Evolutionary conservation across 176 grass and related monocot genomes (phyloP).

Genomic region (Raddia distichophylla): DNA sequence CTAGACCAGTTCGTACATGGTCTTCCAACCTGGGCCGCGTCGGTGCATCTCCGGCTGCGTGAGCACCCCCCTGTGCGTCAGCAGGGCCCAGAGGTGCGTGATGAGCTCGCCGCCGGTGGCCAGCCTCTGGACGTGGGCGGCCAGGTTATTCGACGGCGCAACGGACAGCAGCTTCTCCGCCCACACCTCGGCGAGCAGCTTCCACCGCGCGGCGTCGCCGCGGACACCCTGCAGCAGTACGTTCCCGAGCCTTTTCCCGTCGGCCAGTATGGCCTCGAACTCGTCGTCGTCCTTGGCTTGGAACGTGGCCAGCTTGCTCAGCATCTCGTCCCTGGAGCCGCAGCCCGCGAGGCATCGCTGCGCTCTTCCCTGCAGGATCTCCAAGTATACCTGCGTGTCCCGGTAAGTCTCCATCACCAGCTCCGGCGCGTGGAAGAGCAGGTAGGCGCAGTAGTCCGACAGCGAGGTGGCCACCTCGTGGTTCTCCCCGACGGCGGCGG

Average conservation of each 20-base stretch:
- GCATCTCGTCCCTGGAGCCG: background rate
- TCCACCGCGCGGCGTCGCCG: too few relatives aligned
- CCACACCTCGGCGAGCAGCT: background rate
- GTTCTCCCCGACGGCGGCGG: background rate
- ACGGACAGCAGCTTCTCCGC: background rate
- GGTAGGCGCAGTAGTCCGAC: slow-evolving; percentile 20
- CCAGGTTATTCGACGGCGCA: background rate
- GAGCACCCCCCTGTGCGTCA: too few relatives aligned
- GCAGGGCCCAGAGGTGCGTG: too few relatives aligned
- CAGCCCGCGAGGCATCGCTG: background rate
- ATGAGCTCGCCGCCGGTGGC: background rate
- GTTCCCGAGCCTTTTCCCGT: background rate
- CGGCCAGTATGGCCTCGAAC: background rate
- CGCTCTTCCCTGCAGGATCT: background rate
- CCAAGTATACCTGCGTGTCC: background rate
- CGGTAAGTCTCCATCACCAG: background rate
- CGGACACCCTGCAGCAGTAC: too few relatives aligned
- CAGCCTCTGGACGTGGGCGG: background rate
- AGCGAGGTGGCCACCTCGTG: background rate
- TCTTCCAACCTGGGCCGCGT: too few relatives aligned
- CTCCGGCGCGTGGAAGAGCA: slow-evolving; percentile 13
- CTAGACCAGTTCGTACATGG: too few relatives aligned
- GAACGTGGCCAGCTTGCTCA: background rate
- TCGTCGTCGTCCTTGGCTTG: too few relatives aligned
- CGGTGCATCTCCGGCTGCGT: too few relatives aligned